A percentile compares a stretch with the other conserved stretches of the same genome.
Evolutionary conservation across 2,329 filamentous ascomycete genomes (phyloP).

Genomic region (Cladosporium colombiae): DNA sequence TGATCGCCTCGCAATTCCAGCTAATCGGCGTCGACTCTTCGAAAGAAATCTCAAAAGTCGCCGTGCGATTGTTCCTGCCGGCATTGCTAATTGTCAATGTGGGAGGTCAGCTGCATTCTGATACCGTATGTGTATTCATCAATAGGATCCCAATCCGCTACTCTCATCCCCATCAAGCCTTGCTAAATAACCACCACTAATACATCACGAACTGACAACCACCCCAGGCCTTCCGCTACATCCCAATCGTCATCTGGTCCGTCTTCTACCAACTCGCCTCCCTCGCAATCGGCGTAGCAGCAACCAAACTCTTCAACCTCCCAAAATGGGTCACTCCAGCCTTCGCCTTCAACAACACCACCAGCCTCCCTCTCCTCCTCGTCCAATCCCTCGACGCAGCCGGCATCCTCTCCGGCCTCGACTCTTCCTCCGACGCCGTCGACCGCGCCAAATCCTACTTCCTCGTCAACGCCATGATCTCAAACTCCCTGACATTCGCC

Average conservation of each 20-base stretch:
- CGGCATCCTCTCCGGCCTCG: constrained; percentile 54
- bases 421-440: constrained; percentile 52
- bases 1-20: constrained; percentile 52
- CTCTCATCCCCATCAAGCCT: not conserved
- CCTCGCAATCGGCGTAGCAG: constrained; percentile 47
- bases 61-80: constrained; percentile 56
- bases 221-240: constrained; percentile 24
- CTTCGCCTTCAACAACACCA: constrained; percentile 60
- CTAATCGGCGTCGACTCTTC: constrained; percentile 51
- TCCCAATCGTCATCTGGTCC: constrained; percentile 49
- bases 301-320: constrained; percentile 50
- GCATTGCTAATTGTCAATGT: constrained; percentile 56
- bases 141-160: not conserved
- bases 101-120: constrained; percentile 52
- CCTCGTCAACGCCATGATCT: constrained; percentile 64
- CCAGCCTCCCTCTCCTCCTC: constrained; percentile 54
- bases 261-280: constrained; percentile 53
- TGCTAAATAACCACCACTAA: not conserved
- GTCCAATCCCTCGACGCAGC: constrained; percentile 56
- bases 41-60: constrained; percentile 55
- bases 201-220: not conserved
- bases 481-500: constrained; percentile 63
- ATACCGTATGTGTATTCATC: constrained; percentile 45
- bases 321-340: constrained; percentile 57
- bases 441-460: constrained; percentile 66